Base-by-base conservation (phyloP, 2,329 filamentous ascomycete species). In the Xylariaceae sp. region DNA sequence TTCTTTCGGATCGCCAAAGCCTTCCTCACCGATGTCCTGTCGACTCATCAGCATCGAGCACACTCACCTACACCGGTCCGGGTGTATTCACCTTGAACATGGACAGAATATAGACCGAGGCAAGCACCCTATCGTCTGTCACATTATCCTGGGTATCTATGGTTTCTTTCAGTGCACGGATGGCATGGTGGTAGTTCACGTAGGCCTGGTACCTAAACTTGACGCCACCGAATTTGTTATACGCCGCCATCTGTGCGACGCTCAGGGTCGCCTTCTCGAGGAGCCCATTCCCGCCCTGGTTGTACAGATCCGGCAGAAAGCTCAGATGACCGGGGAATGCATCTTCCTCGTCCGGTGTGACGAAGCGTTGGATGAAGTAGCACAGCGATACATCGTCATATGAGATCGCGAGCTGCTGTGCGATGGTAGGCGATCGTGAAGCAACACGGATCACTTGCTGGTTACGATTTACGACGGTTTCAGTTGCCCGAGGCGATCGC, bases 191-290 rank as follows among this genome's bases (percentile, higher is more conserved):
- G 49, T 64, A 63, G 42, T 64, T 64, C 45, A 60, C 61, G 44
- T 64, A 64, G 6, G 63, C 61, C 44, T 63, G 55, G 3, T 61
- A 17, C 17, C 59, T 37, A 42, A 63, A 64, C 37, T 59, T 56
- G 23, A 58, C 39, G 44, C 55, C 59, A 4, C 62, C 58, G 52
- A 63, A 63, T 17, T 64, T 61, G 48, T 64, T 64, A 49, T 61
- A 63, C 34, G 62, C 62, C 1, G 61, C 62, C 61, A 61, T 63
- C 50, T 64, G 62, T 2, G 62, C 62, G 11, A 61, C 62, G 23
- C 61, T 63, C 47, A 64, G 23, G 6, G 61, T 64, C 23, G 62
- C 62, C 15, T 56, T 15, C 42, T 63, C 61, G 2, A 64, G 45
- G 39, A 64, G 51, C 6, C 62, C 62, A 34, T 61, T 54, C 13